These are phyloP conservation scores for Boletus speciosus DNA, from an alignment of 768 basidiomycete genomes.

Conservation along the genomic window DNA sequence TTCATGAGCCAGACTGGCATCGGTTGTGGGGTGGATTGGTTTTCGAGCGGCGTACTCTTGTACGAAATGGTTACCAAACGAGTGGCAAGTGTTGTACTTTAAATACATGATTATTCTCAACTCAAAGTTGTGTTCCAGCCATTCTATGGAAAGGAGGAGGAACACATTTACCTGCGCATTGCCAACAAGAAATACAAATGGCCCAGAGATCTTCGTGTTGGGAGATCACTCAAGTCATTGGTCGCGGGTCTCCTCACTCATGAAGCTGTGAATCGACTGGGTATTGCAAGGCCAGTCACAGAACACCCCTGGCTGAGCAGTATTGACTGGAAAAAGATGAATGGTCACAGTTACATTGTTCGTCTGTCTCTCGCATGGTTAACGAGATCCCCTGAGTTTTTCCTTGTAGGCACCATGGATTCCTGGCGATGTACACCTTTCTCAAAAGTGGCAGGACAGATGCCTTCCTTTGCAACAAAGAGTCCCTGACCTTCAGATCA, in stretches of 20 bases:
- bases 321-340: conserved; percentile 48
- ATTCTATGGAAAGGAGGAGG: conserved; percentile 27
- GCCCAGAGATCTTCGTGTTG: conserved; percentile 36
- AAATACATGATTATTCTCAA: not conserved
- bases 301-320: conserved; percentile 44
- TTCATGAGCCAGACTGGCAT: conserved; percentile 19
- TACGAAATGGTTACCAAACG: conserved; percentile 50
- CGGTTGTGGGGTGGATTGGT: conserved; percentile 50
- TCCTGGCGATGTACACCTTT: conserved; percentile 27
- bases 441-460: conserved; percentile 37
- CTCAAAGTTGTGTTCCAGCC: conserved; percentile 12
- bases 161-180: conserved; percentile 27
- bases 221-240: conserved; percentile 41
- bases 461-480: conserved; percentile 35
- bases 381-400: not conserved
- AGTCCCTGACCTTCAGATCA: conserved; percentile 40
- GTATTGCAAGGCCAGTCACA: conserved; percentile 33
- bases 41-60: conserved; percentile 46
- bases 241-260: conserved; percentile 39
- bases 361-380: conserved; percentile 17
- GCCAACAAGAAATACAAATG: conserved; percentile 34
- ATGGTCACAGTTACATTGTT: conserved; percentile 43
- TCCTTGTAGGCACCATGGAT: conserved; percentile 41
- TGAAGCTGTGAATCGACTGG: conserved; percentile 39
- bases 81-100: conserved; percentile 24